Base-by-base conservation (phyloP, 495 filamentous ascomycete species). In the Podospora didyma region DNA sequence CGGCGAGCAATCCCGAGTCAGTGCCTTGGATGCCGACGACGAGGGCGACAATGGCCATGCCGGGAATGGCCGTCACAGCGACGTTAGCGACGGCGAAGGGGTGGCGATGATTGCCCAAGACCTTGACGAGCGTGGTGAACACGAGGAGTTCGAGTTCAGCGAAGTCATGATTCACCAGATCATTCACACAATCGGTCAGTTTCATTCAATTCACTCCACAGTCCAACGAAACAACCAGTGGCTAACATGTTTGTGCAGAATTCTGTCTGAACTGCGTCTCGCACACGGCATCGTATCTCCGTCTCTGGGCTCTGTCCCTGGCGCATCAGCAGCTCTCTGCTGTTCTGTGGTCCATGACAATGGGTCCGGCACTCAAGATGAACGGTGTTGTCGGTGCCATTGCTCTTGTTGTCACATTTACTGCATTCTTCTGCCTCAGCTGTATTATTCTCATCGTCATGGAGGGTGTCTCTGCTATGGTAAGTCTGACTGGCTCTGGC, bases 191-290 rank as follows among this genome's bases (percentile, higher is more conserved):
- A 97, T 98, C 64, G 89, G 88, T 91, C 81, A 73, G 85, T 57
- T 47, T 48, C 37, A 3, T 51, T 21, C 51, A 65, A 45, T 63
- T 48, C 16, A 23, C 41, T 37, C 34, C 9, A 37, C 2, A n/a
- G n/a, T n/a, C n/a, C n/a, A n/a, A n/a, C n/a, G n/a, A n/a, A 9
- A 26, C 14, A 49, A 17, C 16, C 3, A 2, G 2, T 26, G 17
- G 24, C 44, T 58, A 56, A 66, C 41, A 48, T 3, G 1, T 42
- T 57, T 42, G 23, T 12, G 53, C 53, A 90, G 94, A 98, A 78
- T 99, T 99, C 76, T 97, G 94, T 73, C 82, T 99, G 61, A 97
- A 97, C 77, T 97, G 92, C 76, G 93, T 99, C 63, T 97, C 94
- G 6, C 94, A 99, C 75, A 99, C 94, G 3, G 94, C 94, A 10